A percentile compares a stretch with the other conserved stretches of the same genome.
Conservation (phyloP, 2,329 filamentous ascomycete species). For the Stemphylium vesicarium region DNA sequence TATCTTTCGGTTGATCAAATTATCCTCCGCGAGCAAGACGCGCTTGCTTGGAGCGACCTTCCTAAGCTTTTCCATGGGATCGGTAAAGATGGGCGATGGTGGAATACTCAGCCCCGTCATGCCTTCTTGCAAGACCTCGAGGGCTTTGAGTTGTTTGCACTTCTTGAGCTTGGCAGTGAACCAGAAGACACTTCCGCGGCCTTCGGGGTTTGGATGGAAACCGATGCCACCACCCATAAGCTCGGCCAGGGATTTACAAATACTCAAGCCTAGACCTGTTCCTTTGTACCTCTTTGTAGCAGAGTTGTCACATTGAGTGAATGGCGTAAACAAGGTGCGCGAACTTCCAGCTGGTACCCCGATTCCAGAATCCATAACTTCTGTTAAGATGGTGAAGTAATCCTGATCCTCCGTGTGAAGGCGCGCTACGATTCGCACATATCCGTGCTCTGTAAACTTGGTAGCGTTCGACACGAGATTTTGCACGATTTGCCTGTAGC, state of each 20-base stretch:
- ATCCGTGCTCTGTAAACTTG: slow-evolving; percentile 66
- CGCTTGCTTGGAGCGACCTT: slow-evolving; percentile 28
- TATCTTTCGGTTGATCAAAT: slow-evolving; percentile 56
- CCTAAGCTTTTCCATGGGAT: slow-evolving; percentile 32
- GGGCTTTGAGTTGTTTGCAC: slow-evolving; percentile 27
- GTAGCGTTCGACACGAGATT: slow-evolving; percentile 67
- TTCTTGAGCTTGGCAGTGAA: slow-evolving; percentile 52
- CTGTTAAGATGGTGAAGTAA: slow-evolving; percentile 57
- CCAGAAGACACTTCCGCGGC: slow-evolving; percentile 59
- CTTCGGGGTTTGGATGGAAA: slow-evolving; percentile 55
- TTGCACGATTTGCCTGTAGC: slow-evolving; percentile 68
- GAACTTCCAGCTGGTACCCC: slow-evolving; percentile 57
- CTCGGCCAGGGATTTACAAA: slow-evolving; percentile 63
- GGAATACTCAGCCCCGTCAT: slow-evolving; percentile 14
- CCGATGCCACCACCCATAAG: slow-evolving; percentile 63
- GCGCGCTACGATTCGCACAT: slow-evolving; percentile 55
- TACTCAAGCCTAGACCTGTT: slow-evolving; percentile 63
- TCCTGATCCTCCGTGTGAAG: slow-evolving; percentile 52
- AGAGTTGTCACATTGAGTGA: slow-evolving; percentile 62
- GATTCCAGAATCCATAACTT: slow-evolving; percentile 62
- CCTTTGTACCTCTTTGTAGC: slow-evolving; percentile 62
- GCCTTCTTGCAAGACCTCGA: slow-evolving; percentile 21
- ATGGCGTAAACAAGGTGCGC: slow-evolving; percentile 61
- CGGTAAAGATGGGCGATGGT: slow-evolving; percentile 1
- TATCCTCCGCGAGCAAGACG: slow-evolving; percentile 56